These are phyloP conservation scores for Prinsepia uniflora DNA, from an alignment of 306 rosid species.

Conservation along the genomic window DNA sequence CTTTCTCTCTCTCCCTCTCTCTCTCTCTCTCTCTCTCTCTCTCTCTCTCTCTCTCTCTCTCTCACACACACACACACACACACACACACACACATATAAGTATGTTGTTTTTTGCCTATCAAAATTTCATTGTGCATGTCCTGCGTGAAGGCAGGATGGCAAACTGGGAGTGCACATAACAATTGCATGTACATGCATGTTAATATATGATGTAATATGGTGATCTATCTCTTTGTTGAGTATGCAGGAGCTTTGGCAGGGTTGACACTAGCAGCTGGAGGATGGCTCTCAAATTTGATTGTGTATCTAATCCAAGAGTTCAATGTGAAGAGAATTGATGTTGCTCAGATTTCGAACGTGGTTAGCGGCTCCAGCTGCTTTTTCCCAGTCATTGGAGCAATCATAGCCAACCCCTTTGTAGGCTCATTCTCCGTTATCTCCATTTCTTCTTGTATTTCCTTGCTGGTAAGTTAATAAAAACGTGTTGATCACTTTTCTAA, in stretches of 20 bases:
- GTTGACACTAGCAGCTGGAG: conserved; percentile 31
- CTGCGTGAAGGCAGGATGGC: too few species aligned
- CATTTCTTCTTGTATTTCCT: conserved; percentile 22
- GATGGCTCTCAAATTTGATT: conserved; percentile 36
- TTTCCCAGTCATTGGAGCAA: conserved; percentile 43
- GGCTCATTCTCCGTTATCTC: conserved; percentile 37
- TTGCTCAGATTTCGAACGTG: conserved; percentile 48
- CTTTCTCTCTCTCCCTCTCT: background rate
- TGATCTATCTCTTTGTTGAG: background rate
- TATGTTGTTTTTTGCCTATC: too few species aligned
- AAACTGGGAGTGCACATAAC: too few species aligned
- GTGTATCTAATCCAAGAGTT: conserved; percentile 39
- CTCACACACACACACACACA: background rate
- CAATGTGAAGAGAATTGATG: conserved; percentile 29
- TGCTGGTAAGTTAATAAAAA: conserved; percentile 20
- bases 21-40: too few species aligned
- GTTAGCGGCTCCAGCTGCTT: conserved; percentile 27
- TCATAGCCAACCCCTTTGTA: conserved; percentile 49
- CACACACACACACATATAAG: background rate
- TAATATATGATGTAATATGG: too few species aligned
- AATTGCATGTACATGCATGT: too few species aligned
- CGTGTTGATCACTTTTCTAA: too few species aligned
- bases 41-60: too few species aligned
- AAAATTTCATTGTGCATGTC: too few species aligned
- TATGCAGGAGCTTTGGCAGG: conserved; percentile 37